A percentile compares a stretch with the other conserved stretches of the same genome.
These are phyloP conservation scores for Ziziphus jujuba DNA, from an alignment of 306 rosid genomes.

Conservation along the genomic window DNA sequence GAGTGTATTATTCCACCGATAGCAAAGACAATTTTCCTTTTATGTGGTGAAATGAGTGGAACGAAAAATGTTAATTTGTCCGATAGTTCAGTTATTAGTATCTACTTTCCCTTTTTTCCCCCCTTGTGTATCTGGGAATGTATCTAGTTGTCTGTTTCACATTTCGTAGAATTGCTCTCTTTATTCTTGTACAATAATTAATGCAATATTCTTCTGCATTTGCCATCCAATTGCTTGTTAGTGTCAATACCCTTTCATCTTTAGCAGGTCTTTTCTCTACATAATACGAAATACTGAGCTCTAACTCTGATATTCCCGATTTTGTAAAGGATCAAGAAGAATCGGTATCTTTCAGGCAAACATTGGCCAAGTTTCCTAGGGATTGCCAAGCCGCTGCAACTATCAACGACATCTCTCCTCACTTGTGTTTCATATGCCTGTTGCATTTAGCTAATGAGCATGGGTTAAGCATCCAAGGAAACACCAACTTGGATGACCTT, in stretches of 20 bases:
- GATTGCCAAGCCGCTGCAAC: constrained; percentile 75
- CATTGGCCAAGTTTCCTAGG: constrained; percentile 65
- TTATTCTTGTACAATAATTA: no score
- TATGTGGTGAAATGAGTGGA: neutral
- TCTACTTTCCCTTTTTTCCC: no score
- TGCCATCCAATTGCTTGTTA: neutral
- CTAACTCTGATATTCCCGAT: constrained; percentile 18
- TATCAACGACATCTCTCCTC: constrained; percentile 76
- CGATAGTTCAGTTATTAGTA: no score
- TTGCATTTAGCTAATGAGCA: constrained; percentile 92
- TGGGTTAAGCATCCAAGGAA: constrained; percentile 67
- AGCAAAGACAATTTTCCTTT: neutral
- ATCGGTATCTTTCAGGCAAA: constrained; percentile 55
- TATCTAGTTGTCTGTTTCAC: no score
- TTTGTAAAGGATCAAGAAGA: constrained; percentile 50
- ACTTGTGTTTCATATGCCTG: constrained; percentile 91
- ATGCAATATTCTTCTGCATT: neutral
- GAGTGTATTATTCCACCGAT: neutral
- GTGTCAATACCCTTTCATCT: neutral
- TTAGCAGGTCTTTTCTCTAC: neutral
- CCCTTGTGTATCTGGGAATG: no score
- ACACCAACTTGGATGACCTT: constrained; percentile 70
- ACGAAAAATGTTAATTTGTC: neutral
- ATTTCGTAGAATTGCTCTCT: no score
- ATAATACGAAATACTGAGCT: neutral